These are phyloP conservation scores for Skeletonema potamos DNA, from an alignment of 108 stramenopile species.

Conservation along the genomic window DNA sequence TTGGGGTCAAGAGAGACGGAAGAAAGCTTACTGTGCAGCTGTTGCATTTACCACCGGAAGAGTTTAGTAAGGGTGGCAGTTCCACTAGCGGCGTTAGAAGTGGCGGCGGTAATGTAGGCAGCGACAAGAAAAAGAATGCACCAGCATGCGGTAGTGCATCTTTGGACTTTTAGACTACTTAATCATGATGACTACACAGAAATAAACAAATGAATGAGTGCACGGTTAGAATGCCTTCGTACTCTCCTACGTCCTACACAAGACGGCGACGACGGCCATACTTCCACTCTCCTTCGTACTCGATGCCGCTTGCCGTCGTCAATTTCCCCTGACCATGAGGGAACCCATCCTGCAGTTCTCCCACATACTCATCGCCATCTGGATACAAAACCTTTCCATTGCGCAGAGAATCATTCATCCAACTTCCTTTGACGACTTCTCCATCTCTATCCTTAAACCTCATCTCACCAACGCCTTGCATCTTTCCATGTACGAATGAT, in stretches of 20 bases:
- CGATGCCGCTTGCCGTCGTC: background rate
- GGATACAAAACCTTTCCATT: no score
- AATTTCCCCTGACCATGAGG: background rate
- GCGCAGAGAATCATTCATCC: no score
- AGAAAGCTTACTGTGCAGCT: slow-evolving; percentile 76
- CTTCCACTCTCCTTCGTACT: background rate
- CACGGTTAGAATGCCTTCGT: no score
- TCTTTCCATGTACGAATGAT: no score
- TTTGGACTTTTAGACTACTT: background rate
- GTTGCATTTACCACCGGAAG: slow-evolving; percentile 85
- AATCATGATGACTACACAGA: background rate
- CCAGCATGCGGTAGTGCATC: background rate
- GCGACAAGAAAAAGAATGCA: background rate
- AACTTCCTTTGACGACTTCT: no score
- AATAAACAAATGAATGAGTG: background rate
- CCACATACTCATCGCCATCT: background rate
- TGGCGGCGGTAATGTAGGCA: slow-evolving; percentile 19
- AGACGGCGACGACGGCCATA: background rate
- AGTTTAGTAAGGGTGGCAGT: slow-evolving; percentile 44
- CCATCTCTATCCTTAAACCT: no score
- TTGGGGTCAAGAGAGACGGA: slow-evolving; percentile 83
- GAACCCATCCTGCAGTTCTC: background rate
- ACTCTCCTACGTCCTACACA: no score
- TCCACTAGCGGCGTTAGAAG: slow-evolving; percentile 34
- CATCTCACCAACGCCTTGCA: no score